Evolutionary conservation across 1,284 basidiomycete genomes (phyloP), one percentile per base, ranked within the genome.

Genomic region (Moniliophthora roreri): DNA sequence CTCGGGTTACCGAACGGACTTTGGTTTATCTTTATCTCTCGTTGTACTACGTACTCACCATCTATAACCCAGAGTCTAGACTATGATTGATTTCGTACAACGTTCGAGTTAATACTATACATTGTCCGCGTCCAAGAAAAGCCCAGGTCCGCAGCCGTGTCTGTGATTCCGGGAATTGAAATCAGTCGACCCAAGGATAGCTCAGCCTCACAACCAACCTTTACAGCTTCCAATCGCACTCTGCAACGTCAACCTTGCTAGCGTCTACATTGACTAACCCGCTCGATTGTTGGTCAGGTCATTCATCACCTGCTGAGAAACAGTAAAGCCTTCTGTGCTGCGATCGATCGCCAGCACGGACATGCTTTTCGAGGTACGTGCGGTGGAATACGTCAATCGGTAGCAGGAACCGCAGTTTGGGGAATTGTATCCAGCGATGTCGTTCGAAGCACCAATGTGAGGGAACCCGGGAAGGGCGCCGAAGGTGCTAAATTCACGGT

Each of bases 401-500:
- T 24, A 44, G 24, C 41, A 44, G 11, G 21, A 23, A 13, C 41
- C 41, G 24, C 41, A 44, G 10, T 44, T 24, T 8, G 16, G 20
- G 23, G 39, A 41, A n/a, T 24, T 44, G 20, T 24, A 23, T 9
- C 41, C 16, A 15, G 20, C 18, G 15, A 44, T 24, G 24, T 11
- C 41, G 8, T 9, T 24, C 10, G 41, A n/a, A 2, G 41, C 41
- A 24, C 41, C 41, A n/a, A 44, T 44, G 41, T 44, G 41, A 21
- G n/a, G 20, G n/a, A 44, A 44, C n/a, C 3, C 3, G 3, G 41
- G 41, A 5, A 44, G 23, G 9, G 1, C 24, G 21, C 41, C 23
- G n/a, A 44, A 44, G 20, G 41, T 44, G 11, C 13, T 3, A 21
- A 21, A 44, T 18, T 24, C 41, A 8, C 48, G 35, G 35, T 69